These are phyloP conservation scores for Aspergillus hiratsukae DNA, from an alignment of 2,329 filamentous ascomycete species.

Conservation along the genomic window DNA sequence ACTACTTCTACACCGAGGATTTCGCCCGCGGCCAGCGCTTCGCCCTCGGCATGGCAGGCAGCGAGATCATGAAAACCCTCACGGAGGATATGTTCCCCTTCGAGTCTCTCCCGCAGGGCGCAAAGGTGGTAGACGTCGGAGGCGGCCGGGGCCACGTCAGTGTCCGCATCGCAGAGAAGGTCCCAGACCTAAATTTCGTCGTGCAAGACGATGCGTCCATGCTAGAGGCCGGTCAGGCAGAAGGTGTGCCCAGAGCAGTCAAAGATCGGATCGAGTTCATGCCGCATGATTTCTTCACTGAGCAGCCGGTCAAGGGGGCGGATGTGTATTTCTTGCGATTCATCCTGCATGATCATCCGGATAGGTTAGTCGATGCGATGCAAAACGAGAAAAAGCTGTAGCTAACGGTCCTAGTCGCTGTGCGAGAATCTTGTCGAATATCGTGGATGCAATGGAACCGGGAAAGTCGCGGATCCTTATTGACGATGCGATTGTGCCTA, in stretches of 20 bases:
- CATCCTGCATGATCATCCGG: slow-evolving; percentile 19
- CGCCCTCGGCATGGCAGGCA: neutral
- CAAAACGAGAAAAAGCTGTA: neutral
- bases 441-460: neutral
- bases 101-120: neutral
- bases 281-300: slow-evolving; percentile 15
- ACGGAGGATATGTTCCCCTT: neutral
- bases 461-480: slow-evolving; percentile 2
- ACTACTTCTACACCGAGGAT: neutral
- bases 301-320: slow-evolving; percentile 14
- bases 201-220: slow-evolving; percentile 15
- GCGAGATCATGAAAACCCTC: neutral
- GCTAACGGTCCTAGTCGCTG: neutral
- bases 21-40: neutral
- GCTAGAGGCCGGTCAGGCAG: slow-evolving; percentile 3
- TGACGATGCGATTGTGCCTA: slow-evolving; percentile 1
- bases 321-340: slow-evolving; percentile 21
- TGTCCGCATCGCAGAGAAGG: slow-evolving; percentile 9
- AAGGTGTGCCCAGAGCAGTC: neutral
- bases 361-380: neutral
- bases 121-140: slow-evolving; percentile 12
- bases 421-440: neutral
- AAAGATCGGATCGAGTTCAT: slow-evolving; percentile 8
- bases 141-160: slow-evolving; percentile 14
- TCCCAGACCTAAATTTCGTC: slow-evolving; percentile 7